These are phyloP conservation scores for Cordyceps tenuipes DNA, from an alignment of 2,329 filamentous ascomycete species.

Conservation along the genomic window DNA sequence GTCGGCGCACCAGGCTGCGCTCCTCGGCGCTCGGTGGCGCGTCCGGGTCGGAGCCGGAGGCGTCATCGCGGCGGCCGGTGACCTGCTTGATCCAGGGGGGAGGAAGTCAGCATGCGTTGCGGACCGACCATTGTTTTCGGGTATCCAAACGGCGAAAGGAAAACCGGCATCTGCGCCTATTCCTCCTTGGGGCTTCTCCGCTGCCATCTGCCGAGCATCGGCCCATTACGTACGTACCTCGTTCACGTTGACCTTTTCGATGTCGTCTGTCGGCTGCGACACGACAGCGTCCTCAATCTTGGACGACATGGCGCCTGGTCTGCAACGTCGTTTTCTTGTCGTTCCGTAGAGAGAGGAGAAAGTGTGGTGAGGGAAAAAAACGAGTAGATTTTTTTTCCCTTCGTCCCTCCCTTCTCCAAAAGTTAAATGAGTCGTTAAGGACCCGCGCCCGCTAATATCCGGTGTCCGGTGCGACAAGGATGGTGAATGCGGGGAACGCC, in stretches of 20 bases:
- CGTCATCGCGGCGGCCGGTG: not conserved
- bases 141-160: no score
- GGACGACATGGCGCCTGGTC: not conserved
- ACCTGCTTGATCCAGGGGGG: not conserved
- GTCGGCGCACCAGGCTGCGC: slow-evolving; percentile 42
- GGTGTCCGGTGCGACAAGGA: slow-evolving; percentile 1
- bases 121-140: no score
- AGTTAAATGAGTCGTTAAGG: not conserved
- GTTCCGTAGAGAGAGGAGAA: not conserved
- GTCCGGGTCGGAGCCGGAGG: not conserved
- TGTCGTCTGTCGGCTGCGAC: not conserved
- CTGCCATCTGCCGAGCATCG: not conserved
- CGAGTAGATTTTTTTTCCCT: not conserved
- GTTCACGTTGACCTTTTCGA: slow-evolving; percentile 1
- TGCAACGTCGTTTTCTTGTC: not conserved
- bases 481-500: slow-evolving; percentile 6
- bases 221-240: slow-evolving; percentile 1
- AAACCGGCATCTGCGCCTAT: no score
- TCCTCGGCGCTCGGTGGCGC: slow-evolving; percentile 17
- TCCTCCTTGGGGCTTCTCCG: no score
- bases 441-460: not conserved
- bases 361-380: not conserved
- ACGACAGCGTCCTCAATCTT: slow-evolving; percentile 4
- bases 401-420: not conserved
- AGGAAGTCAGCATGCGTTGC: not conserved